These are phyloP conservation scores for Irpex sp. DNA, from an alignment of 1,284 basidiomycete species.

Conservation along the genomic window DNA sequence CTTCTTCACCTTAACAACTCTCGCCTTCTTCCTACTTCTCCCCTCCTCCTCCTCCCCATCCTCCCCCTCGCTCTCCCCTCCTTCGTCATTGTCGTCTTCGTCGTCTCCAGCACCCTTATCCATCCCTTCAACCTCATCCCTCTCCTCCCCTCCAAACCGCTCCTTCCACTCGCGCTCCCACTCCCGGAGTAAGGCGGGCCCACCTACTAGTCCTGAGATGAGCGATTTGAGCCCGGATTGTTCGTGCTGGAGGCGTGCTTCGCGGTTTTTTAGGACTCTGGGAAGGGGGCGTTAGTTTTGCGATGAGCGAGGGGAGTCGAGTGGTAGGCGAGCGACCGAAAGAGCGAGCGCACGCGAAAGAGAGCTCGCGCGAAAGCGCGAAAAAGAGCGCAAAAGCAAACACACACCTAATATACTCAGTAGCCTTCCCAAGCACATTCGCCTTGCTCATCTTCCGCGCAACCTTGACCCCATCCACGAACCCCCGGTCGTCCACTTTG, in stretches of 20 bases:
- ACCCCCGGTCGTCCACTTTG: conserved; percentile 67
- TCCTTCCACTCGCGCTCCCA: conserved; percentile 73
- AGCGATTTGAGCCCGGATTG: conserved; percentile 66
- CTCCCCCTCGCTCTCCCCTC: conserved; percentile 50
- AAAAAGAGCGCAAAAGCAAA: not conserved
- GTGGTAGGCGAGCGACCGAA: not conserved
- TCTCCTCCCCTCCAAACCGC: conserved; percentile 68
- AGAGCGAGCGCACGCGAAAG: too few relatives aligned
- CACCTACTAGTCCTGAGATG: conserved; percentile 63
- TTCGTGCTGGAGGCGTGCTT: conserved; percentile 62
- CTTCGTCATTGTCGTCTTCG: conserved; percentile 50
- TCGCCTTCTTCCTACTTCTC: conserved; percentile 52
- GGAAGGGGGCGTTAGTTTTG: not conserved
- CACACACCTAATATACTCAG: conserved; percentile 66
- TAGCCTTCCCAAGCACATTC: conserved; percentile 76
- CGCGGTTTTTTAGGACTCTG: conserved; percentile 71
- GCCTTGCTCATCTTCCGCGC: conserved; percentile 82
- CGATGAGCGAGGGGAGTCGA: too few relatives aligned
- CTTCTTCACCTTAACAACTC: conserved; percentile 35
- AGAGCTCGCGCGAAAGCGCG: too few relatives aligned
- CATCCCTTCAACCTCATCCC: conserved; percentile 55
- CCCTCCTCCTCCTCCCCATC: conserved; percentile 45
- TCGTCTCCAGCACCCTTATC: conserved; percentile 37
- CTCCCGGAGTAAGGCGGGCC: conserved; percentile 57
- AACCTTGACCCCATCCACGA: conserved; percentile 77